Conservation (phyloP, 768 basidiomycete species). For the Auricularia sp. region DNA sequence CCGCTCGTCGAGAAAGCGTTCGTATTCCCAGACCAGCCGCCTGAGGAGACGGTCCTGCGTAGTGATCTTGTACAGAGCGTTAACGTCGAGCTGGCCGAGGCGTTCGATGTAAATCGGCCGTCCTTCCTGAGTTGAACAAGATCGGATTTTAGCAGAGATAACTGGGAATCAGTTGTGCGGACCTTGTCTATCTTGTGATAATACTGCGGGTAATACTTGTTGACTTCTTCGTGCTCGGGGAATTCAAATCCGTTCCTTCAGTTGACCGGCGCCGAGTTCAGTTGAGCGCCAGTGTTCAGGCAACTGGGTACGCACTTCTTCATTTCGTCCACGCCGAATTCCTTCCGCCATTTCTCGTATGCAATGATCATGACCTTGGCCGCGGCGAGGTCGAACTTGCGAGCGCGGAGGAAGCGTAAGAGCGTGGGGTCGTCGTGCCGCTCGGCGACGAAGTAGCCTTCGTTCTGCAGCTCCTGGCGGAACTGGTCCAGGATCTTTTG, state of each 20-base stretch:
- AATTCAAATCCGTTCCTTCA: slow-evolving; percentile 69
- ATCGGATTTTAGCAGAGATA: not conserved
- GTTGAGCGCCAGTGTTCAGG: not conserved
- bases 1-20: slow-evolving; percentile 72
- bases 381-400: slow-evolving; percentile 79
- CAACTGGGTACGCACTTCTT: slow-evolving; percentile 36
- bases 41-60: slow-evolving; percentile 81
- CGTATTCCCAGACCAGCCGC: slow-evolving; percentile 88
- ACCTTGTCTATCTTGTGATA: slow-evolving; percentile 96
- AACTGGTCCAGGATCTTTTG: slow-evolving; percentile 59
- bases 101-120: slow-evolving; percentile 93
- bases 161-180: slow-evolving; percentile 9
- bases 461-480: slow-evolving; percentile 50
- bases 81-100: slow-evolving; percentile 82
- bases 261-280: not conserved
- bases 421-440: slow-evolving; percentile 65
- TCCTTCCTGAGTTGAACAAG: slow-evolving; percentile 53
- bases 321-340: slow-evolving; percentile 72
- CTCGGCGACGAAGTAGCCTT: slow-evolving; percentile 48
- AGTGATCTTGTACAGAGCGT: slow-evolving; percentile 69
- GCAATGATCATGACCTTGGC: slow-evolving; percentile 77
- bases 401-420: slow-evolving; percentile 78
- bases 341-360: slow-evolving; percentile 84
- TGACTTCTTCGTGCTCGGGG: slow-evolving; percentile 68
- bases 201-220: slow-evolving; percentile 91